These are phyloP conservation scores for Cupressus sempervirens DNA, from an alignment of 75 land plant species.

Conservation along the genomic window DNA sequence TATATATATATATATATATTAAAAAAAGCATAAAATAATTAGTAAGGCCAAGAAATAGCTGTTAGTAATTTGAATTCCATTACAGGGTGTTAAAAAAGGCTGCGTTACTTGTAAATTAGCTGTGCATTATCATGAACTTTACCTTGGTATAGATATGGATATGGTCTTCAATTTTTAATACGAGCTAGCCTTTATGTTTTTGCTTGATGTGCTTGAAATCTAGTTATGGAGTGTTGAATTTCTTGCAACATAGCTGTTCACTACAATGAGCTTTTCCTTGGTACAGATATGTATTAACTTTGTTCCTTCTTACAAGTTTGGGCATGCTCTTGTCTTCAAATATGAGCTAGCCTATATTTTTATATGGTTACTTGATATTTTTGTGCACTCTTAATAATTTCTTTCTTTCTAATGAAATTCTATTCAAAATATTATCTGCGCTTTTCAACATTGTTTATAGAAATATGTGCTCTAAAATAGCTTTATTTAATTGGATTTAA, in stretches of 20 bases:
- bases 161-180: too few relatives aligned
- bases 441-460: background rate
- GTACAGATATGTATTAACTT: background rate
- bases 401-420: background rate
- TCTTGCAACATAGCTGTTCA: too few relatives aligned
- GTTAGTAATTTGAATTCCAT: too few relatives aligned
- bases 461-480: background rate
- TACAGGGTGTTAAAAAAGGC: too few relatives aligned
- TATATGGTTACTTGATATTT: background rate
- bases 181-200: too few relatives aligned
- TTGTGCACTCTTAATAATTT: background rate
- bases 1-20: too few relatives aligned
- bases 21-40: too few relatives aligned
- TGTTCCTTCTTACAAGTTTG: background rate
- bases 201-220: too few relatives aligned
- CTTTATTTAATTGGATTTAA: background rate
- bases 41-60: too few relatives aligned
- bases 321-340: background rate
- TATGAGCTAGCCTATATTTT: background rate
- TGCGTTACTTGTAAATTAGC: too few relatives aligned
- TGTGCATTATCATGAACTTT: background rate
- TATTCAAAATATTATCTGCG: background rate
- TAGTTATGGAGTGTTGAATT: too few relatives aligned
- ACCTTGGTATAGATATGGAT: background rate
- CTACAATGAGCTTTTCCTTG: too few relatives aligned